phyloP scores from a whole-genome alignment of 2,329 filamentous ascomycete species.

The Apiospora aurea region DNA sequence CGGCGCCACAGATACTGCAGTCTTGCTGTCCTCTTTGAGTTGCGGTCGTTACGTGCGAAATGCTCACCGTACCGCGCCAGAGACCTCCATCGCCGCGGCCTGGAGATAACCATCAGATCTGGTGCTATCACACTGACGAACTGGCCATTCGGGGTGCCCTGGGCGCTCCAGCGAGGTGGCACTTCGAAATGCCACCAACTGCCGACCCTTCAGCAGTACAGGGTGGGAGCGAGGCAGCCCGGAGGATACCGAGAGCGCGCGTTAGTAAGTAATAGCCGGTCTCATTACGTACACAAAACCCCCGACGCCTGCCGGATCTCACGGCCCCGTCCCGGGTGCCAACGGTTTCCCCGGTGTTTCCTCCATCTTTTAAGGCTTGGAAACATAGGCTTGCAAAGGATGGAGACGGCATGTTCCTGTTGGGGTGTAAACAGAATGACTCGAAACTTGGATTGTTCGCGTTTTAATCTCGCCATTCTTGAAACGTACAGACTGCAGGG shows the following conservation, averaged over 20 bases:
- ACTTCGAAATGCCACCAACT: neutral
- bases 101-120: slow-evolving; percentile 12
- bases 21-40: slow-evolving; percentile 2
- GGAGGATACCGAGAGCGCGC: slow-evolving; percentile 15
- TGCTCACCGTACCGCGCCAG: neutral
- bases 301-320: slow-evolving; percentile 1
- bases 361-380: neutral
- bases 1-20: neutral
- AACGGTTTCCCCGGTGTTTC: slow-evolving; percentile 13
- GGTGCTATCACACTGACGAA: neutral
- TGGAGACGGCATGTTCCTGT: slow-evolving; percentile 8
- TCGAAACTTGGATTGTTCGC: slow-evolving; percentile 10
- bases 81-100: neutral
- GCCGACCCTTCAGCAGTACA: neutral
- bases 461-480: slow-evolving; percentile 8
- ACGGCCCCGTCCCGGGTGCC: slow-evolving; percentile 9
- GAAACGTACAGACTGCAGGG: neutral
- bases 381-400: slow-evolving; percentile 6
- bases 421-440: slow-evolving; percentile 1
- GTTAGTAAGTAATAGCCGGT: slow-evolving; percentile 16
- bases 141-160: neutral
- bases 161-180: neutral
- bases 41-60: slow-evolving; percentile 4
- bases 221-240: neutral
- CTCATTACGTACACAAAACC: slow-evolving; percentile 9